A percentile compares a stretch with the other conserved stretches of the same genome.
phyloP scores from a whole-genome alignment of 2,329 filamentous ascomycete species.

The Trichoderma sp. region DNA sequence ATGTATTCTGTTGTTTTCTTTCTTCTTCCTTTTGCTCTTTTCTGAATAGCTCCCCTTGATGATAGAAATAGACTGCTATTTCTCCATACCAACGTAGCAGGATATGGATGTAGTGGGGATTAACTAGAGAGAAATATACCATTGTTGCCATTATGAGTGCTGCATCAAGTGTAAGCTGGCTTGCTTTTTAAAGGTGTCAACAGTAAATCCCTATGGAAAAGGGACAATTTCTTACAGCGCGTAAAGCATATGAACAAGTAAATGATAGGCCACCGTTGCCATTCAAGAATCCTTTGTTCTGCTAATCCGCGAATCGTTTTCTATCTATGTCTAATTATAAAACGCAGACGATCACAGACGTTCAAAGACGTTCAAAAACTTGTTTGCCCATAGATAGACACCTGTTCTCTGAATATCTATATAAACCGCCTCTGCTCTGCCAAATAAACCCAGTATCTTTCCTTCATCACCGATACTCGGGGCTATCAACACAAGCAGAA shows the following conservation, averaged over 20 bases:
- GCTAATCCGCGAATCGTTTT: neutral
- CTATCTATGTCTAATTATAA: neutral
- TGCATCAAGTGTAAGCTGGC: neutral
- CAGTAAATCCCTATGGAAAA: neutral
- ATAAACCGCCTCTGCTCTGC: neutral
- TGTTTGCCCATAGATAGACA: neutral
- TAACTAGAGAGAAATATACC: neutral
- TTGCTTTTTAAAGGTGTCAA: neutral
- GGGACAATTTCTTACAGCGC: too few relatives aligned
- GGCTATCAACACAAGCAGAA: neutral
- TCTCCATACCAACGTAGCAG: neutral
- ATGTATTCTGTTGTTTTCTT: too few relatives aligned
- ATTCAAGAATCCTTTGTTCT: neutral
- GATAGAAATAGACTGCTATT: too few relatives aligned
- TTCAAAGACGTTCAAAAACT: neutral
- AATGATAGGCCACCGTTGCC: neutral
- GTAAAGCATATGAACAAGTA: neutral
- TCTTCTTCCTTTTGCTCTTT: too few relatives aligned
- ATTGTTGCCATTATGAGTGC: neutral
- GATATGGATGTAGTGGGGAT: neutral
- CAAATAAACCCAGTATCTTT: neutral
- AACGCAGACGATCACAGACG: neutral
- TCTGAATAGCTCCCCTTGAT: too few relatives aligned
- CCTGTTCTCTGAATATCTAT: neutral
- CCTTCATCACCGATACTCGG: neutral